Conservation (phyloP, 2,329 filamentous ascomycete species). For the Zasmidium angulare region DNA sequence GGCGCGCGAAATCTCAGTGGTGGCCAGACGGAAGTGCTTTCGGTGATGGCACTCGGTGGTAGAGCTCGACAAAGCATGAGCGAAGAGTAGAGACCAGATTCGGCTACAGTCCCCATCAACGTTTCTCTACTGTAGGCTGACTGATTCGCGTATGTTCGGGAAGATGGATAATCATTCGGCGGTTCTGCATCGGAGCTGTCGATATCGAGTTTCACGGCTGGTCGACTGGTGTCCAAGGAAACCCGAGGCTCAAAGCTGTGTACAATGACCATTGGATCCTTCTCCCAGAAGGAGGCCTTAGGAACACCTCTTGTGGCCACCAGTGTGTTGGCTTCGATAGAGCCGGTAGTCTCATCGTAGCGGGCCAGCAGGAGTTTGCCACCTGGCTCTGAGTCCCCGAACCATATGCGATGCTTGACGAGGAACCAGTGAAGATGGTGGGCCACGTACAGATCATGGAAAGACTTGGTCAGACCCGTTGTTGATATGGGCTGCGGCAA, state of each 20-base stretch:
- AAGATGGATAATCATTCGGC: slow-evolving; percentile 20
- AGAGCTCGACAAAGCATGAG: slow-evolving; percentile 64
- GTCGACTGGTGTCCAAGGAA: slow-evolving; percentile 71
- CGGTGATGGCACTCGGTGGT: slow-evolving; percentile 43
- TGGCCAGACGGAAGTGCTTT: slow-evolving; percentile 64
- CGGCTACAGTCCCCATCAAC: slow-evolving; percentile 45
- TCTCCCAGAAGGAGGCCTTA: slow-evolving; percentile 63
- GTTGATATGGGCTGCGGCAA: slow-evolving; percentile 58
- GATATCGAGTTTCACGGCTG: slow-evolving; percentile 54
- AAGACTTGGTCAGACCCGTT: slow-evolving; percentile 62
- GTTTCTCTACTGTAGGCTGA: slow-evolving; percentile 51
- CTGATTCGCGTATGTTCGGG: slow-evolving; percentile 17
- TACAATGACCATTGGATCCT: slow-evolving; percentile 65
- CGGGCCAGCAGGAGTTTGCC: slow-evolving; percentile 75
- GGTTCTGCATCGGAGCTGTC: slow-evolving; percentile 24
- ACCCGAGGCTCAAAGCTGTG: slow-evolving; percentile 71
- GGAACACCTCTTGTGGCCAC: slow-evolving; percentile 62
- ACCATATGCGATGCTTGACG: slow-evolving; percentile 78
- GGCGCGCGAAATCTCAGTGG: slow-evolving; percentile 66
- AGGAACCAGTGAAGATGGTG: slow-evolving; percentile 87
- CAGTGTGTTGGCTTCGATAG: slow-evolving; percentile 78
- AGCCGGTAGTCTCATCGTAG: slow-evolving; percentile 70
- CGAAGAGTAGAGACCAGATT: slow-evolving; percentile 59
- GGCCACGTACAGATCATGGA: slow-evolving; percentile 68
- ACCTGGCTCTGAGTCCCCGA: slow-evolving; percentile 69